phyloP scores from a whole-genome alignment of 2,329 filamentous ascomycete genomes.

The Fusarium sarcochroum region DNA sequence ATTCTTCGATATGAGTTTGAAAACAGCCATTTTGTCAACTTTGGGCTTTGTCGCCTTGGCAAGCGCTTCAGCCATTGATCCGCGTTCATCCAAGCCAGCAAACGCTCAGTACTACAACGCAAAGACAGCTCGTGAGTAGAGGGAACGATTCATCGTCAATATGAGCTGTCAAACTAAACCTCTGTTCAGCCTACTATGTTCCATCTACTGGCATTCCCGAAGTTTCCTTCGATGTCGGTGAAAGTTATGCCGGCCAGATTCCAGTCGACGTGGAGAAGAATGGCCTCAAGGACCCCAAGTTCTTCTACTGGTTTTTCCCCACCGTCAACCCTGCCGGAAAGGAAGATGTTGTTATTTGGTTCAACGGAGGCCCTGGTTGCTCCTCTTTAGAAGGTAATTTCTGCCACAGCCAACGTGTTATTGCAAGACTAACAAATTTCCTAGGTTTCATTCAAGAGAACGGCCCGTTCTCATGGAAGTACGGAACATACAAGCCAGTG shows the following conservation, averaged over 20 bases:
- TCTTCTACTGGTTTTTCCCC: slow-evolving; percentile 45
- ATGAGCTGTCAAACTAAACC: rapidly evolving
- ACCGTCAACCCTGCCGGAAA: slow-evolving; percentile 43
- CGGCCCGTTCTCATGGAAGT: slow-evolving; percentile 21
- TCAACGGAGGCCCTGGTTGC: slow-evolving; percentile 39
- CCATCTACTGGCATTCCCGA: background rate
- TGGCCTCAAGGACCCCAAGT: slow-evolving; percentile 30
- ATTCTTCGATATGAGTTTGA: slow-evolving; percentile 9
- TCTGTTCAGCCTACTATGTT: slow-evolving; percentile 7
- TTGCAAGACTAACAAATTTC: background rate
- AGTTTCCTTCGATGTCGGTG: slow-evolving; percentile 16
- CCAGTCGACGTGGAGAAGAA: slow-evolving; percentile 29
- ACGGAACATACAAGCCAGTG: slow-evolving; percentile 22
- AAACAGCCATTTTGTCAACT: background rate
- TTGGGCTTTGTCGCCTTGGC: slow-evolving; percentile 11
- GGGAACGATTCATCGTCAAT: rapidly evolving
- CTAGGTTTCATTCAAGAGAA: slow-evolving; percentile 22
- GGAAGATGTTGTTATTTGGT: slow-evolving; percentile 43
- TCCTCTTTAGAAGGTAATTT: slow-evolving; percentile 17
- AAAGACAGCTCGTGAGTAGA: slow-evolving; percentile 16
- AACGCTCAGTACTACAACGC: slow-evolving; percentile 19
- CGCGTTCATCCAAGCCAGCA: slow-evolving; percentile 2
- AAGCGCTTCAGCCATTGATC: slow-evolving; percentile 11
- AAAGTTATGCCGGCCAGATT: slow-evolving; percentile 24
- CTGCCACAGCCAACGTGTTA: rapidly evolving